Evolutionary conservation across 2,329 filamentous ascomycete species (phyloP), one percentile per base, ranked within the genome.

Genomic region (Cladophialophora psammophila): DNA sequence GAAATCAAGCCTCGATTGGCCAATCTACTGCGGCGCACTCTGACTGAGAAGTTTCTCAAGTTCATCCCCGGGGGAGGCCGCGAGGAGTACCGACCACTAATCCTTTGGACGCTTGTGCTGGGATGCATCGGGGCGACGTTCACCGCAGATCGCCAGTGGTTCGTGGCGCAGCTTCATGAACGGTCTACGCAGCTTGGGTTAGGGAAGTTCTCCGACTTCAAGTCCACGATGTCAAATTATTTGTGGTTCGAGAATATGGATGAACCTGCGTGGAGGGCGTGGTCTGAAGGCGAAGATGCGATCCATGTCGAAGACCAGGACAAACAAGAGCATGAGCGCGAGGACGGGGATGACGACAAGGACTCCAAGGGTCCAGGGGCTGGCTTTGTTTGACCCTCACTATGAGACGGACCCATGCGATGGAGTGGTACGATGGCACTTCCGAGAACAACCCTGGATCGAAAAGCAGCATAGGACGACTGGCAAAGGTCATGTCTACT

Each of bases 1-100:
- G 57, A 45, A 26, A 50, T 60, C 57, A 60, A 60, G 57, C 57
- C 57, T 5, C 40, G 38, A 7, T 31, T 60, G 7, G 57, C 57
- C 2, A 8, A 13, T 4, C 12, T n/a, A 9, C 31, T 60, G n/a
- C 38, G 31, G 18, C 15, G 34, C n/a, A 9, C 18, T 15, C 26
- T 60, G 40, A 50, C 31, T 12, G 32, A 31, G 40, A 50, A 34
- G 45, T 35, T 45, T 2, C 40, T 12, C 20, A 50, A 32, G 15
- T 45, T 60, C 8, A 18, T 15, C 40, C 38, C 57, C 6, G 40
- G 40, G 4, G 42, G 38, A 13, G 40, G 57, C 32, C 26, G 40
- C 12, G 40, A 36, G 12, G 40, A 50, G 31, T 50, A 60, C 40
- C 38, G 40, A 3, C 38, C 31, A 26, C 31, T 60, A 15, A 40